These are phyloP conservation scores for Syncephalis plumigaleata DNA, from an alignment of 371 early-diverging fungal genomes.

Conservation along the genomic window DNA sequence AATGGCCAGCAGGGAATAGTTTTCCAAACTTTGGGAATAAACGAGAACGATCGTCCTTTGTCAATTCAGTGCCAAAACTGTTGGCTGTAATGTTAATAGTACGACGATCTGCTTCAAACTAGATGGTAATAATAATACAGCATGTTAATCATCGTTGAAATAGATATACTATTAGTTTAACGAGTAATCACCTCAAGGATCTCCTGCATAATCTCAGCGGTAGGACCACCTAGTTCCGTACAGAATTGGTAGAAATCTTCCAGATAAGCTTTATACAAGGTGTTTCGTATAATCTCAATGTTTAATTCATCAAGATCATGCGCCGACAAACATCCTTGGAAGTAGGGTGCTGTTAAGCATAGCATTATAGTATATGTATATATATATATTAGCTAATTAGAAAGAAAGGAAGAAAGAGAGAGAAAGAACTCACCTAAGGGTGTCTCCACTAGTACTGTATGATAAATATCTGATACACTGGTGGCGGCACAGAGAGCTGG, in stretches of 20 bases:
- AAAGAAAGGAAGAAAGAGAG: no score
- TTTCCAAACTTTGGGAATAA: slow-evolving; percentile 83
- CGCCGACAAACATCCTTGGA: slow-evolving; percentile 88
- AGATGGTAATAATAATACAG: background rate
- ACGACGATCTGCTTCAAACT: slow-evolving; percentile 97
- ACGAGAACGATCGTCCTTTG: slow-evolving; percentile 87
- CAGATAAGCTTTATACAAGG: slow-evolving; percentile 92
- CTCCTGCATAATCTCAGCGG: slow-evolving; percentile 89
- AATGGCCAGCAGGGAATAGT: slow-evolving; percentile 81
- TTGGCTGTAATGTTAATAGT: slow-evolving; percentile 96
- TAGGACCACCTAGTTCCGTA: slow-evolving; percentile 60
- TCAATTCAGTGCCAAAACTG: slow-evolving; percentile 89
- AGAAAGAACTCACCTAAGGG: slow-evolving; percentile 54
- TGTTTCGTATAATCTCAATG: slow-evolving; percentile 97
- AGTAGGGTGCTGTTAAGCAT: slow-evolving; percentile 71
- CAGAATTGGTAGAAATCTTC: slow-evolving; percentile 94
- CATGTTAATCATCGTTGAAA: no score
- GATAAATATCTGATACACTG: slow-evolving; percentile 87
- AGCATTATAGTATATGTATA: background rate
- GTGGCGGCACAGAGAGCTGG: slow-evolving; percentile 95
- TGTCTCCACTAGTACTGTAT: slow-evolving; percentile 91
- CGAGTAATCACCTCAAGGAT: slow-evolving; percentile 80
- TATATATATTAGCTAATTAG: background rate
- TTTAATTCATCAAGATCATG: slow-evolving; percentile 96
- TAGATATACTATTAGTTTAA: no score